Conservation (phyloP, 345 rosid genomes). For the Litchi chinensis region DNA sequence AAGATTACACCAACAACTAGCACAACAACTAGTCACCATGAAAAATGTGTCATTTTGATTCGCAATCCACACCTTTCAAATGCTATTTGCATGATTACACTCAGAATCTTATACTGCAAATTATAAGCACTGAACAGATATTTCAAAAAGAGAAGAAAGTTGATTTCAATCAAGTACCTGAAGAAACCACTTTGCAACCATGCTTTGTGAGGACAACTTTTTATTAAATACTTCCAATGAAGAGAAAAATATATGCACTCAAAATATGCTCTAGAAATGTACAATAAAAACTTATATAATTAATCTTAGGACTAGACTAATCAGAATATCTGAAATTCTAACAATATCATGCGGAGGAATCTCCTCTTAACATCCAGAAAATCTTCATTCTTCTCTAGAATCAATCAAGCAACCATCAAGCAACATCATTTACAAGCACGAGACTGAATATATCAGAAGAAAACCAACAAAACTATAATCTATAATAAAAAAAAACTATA, state of each 20-base stretch:
- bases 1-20: too few species aligned
- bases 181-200: too few species aligned
- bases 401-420: neutral
- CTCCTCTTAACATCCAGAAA: neutral
- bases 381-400: neutral
- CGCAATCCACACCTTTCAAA: too few species aligned
- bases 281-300: neutral
- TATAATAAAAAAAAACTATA: neutral
- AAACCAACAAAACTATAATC: neutral
- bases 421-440: constrained; percentile 15
- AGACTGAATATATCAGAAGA: neutral
- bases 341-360: neutral
- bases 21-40: too few species aligned
- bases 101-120: too few species aligned
- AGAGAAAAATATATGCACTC: neutral
- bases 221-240: too few species aligned
- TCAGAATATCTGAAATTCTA: neutral
- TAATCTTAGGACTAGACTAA: neutral
- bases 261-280: constrained; percentile 10
- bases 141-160: too few species aligned
- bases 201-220: too few species aligned
- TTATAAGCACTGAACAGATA: too few species aligned
- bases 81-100: too few species aligned
- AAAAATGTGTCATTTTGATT: too few species aligned
- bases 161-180: too few species aligned